A percentile compares a stretch with the other conserved stretches of the same genome.
phyloP scores from a whole-genome alignment of 768 basidiomycete genomes.

The Lactarius pseudohatsudake region DNA sequence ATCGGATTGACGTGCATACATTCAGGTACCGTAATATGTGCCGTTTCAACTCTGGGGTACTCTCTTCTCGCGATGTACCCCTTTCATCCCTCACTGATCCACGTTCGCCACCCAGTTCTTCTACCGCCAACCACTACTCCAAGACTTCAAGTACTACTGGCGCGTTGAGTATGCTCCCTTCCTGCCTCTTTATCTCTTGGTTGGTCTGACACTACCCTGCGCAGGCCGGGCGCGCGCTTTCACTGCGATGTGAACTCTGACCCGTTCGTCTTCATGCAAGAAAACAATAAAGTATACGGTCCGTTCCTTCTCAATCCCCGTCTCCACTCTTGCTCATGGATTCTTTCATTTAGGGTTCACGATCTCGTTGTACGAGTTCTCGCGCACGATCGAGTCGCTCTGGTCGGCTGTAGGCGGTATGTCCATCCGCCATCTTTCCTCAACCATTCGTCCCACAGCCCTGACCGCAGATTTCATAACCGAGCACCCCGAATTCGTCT shows the following conservation, averaged over 20 bases:
- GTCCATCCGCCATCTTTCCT: neutral
- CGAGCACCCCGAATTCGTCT: slow-evolving; percentile 59
- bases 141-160: slow-evolving; percentile 86
- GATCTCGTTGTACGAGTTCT: slow-evolving; percentile 74
- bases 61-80: neutral
- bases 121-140: slow-evolving; percentile 74
- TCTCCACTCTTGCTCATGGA: neutral
- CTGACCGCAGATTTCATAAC: slow-evolving; percentile 61
- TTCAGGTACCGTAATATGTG: slow-evolving; percentile 52
- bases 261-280: slow-evolving; percentile 78
- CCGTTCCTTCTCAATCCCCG: neutral
- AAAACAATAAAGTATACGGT: slow-evolving; percentile 83
- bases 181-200: neutral
- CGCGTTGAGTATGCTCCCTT: slow-evolving; percentile 68
- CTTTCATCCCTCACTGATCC: slow-evolving; percentile 1
- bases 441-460: neutral
- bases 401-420: slow-evolving; percentile 74
- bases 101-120: slow-evolving; percentile 58
- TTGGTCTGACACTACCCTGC: slow-evolving; percentile 1
- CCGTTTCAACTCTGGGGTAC: slow-evolving; percentile 50
- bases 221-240: slow-evolving; percentile 71
- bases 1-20: neutral
- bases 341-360: slow-evolving; percentile 58
- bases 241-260: slow-evolving; percentile 71
- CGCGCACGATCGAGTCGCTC: slow-evolving; percentile 75